Evolutionary conservation across 2,329 filamentous ascomycete genomes (phyloP).

Genomic region (Aspergillus japonicus): DNA sequence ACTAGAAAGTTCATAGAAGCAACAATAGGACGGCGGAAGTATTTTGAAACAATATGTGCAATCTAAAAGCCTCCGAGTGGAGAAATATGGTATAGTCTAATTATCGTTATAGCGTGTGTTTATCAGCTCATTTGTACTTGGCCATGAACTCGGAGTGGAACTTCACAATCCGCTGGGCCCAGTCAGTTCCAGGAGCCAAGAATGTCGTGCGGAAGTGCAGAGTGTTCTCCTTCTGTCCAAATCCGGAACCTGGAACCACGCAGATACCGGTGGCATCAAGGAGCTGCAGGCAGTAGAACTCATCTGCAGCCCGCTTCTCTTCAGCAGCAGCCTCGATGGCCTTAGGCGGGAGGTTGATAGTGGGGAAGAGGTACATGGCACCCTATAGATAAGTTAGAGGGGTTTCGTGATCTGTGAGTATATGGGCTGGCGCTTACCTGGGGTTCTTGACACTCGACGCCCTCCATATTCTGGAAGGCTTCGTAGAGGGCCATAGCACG

Average conservation of each 20-base stretch:
- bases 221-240: slow-evolving; percentile 88
- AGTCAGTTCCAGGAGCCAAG: slow-evolving; percentile 91
- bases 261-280: slow-evolving; percentile 94
- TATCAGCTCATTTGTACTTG: slow-evolving; percentile 54
- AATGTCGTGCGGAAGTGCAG: slow-evolving; percentile 97
- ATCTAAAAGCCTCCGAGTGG: background rate
- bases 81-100: slow-evolving; percentile 3
- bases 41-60: background rate
- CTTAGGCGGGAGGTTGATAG: slow-evolving; percentile 74
- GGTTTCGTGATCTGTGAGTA: background rate
- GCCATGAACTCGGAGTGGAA: slow-evolving; percentile 93
- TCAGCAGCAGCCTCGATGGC: slow-evolving; percentile 72
- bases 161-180: slow-evolving; percentile 80
- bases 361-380: slow-evolving; percentile 98
- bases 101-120: background rate
- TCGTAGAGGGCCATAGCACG: slow-evolving; percentile 83
- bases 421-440: slow-evolving; percentile 48
- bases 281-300: slow-evolving; percentile 89
- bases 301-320: slow-evolving; percentile 75
- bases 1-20: background rate
- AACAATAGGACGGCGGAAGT: background rate
- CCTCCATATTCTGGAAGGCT: slow-evolving; percentile 93
- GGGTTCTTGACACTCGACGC: slow-evolving; percentile 83
- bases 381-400: slow-evolving; percentile 55
- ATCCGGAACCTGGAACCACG: slow-evolving; percentile 86